A percentile compares a stretch with the other conserved stretches of the same genome.
Evolutionary conservation across 495 filamentous ascomycete species (phyloP).

Genomic region (Pseudevernia furfuracea): DNA sequence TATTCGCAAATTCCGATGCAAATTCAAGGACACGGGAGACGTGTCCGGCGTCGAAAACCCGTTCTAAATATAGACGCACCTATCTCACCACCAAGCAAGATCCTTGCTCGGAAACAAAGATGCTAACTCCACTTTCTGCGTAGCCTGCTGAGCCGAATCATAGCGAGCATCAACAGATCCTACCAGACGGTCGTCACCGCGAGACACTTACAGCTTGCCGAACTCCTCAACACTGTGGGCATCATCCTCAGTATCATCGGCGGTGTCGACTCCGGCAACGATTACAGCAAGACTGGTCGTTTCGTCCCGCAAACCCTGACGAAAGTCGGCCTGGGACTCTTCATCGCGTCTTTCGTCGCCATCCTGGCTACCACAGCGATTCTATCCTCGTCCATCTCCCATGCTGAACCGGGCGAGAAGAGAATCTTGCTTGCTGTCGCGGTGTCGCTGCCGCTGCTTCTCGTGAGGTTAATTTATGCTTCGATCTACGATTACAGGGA

Average conservation of each 20-base stretch:
- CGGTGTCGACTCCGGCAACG: background rate
- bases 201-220: background rate
- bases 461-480: background rate
- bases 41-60: background rate
- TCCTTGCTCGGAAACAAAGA: background rate
- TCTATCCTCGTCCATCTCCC: conserved; percentile 3
- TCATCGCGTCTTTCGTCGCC: conserved; percentile 28
- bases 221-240: background rate
- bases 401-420: background rate
- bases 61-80: background rate
- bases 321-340: conserved; percentile 30
- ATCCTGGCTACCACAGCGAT: conserved; percentile 26
- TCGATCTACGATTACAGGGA: background rate
- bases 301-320: conserved; percentile 21
- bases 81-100: background rate
- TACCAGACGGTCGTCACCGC: background rate
- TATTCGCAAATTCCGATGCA: background rate
- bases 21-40: background rate
- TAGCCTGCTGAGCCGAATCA: background rate
- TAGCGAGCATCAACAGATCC: background rate
- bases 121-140: background rate
- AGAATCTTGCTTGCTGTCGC: background rate
- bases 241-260: background rate
- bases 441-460: background rate
- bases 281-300: conserved; percentile 10